phyloP scores from a whole-genome alignment of 1,284 basidiomycete genomes.

The Ustilago cynodontis region DNA sequence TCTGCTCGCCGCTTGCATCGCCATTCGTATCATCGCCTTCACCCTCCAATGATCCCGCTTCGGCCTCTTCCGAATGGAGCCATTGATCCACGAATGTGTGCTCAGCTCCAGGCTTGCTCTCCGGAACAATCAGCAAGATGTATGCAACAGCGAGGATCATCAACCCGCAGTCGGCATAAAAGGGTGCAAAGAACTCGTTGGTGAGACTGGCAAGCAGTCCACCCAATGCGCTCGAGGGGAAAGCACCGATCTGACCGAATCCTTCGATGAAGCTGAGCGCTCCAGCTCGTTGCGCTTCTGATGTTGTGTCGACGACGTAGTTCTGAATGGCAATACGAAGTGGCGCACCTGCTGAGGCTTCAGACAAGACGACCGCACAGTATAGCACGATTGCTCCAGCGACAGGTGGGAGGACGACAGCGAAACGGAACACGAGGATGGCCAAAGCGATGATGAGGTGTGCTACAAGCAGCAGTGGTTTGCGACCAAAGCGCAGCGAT shows the following conservation, averaged over 20 bases:
- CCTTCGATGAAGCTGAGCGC: slow-evolving; percentile 65
- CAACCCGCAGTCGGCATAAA: slow-evolving; percentile 58
- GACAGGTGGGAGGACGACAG: slow-evolving; percentile 50
- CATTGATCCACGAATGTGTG: slow-evolving; percentile 57
- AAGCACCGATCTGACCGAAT: slow-evolving; percentile 63
- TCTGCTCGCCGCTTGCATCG: slow-evolving; percentile 10
- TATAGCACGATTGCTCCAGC: slow-evolving; percentile 53
- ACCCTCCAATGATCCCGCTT: slow-evolving; percentile 24
- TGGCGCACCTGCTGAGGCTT: slow-evolving; percentile 61
- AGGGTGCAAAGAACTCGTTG: slow-evolving; percentile 62
- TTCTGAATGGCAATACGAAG: slow-evolving; percentile 63
- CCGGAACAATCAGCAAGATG: slow-evolving; percentile 58
- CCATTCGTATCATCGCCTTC: slow-evolving; percentile 1
- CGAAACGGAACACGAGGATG: slow-evolving; percentile 51
- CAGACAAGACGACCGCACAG: slow-evolving; percentile 52
- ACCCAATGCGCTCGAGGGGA: slow-evolving; percentile 59
- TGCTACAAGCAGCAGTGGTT: slow-evolving; percentile 56
- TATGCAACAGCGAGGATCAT: slow-evolving; percentile 53
- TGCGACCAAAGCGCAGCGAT: slow-evolving; percentile 57
- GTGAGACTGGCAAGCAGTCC: slow-evolving; percentile 59
- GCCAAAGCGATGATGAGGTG: slow-evolving; percentile 52
- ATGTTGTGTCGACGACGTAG: slow-evolving; percentile 65
- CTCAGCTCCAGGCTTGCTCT: slow-evolving; percentile 52
- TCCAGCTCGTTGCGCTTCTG: slow-evolving; percentile 54
- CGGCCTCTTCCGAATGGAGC: slow-evolving; percentile 40